Conservation (phyloP, 176 grass and related monocot species). For the Dendrocalamus sinicus region DNA sequence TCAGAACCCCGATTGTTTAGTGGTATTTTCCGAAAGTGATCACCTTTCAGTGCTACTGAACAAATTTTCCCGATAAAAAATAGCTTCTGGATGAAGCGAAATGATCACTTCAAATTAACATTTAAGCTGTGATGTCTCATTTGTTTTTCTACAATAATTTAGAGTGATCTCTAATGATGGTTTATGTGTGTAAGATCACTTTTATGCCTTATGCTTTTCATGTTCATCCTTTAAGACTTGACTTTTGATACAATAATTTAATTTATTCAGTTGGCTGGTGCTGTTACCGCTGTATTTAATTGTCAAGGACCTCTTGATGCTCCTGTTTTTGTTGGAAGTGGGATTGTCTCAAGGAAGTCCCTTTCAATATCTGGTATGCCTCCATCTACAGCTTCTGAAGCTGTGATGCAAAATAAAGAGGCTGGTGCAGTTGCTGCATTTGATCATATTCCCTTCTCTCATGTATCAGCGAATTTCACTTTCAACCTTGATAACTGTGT, state of each 20-base stretch:
- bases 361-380: constrained; percentile 77
- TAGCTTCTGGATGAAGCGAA: constrained; percentile 26
- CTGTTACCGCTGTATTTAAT: constrained; percentile 95
- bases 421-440: constrained; percentile 95
- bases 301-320: constrained; percentile 98
- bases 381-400: constrained; percentile 89
- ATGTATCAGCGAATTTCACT: constrained; percentile 95
- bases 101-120: constrained; percentile 18
- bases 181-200: constrained; percentile 27
- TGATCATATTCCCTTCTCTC: constrained; percentile 93
- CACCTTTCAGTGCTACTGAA: too few species aligned
- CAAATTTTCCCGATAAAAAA: too few species aligned
- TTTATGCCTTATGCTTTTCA: constrained; percentile 20
- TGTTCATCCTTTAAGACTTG: constrained; percentile 39
- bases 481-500: constrained; percentile 97
- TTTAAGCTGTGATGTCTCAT: constrained; percentile 16
- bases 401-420: constrained; percentile 94
- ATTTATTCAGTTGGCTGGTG: constrained; percentile 79
- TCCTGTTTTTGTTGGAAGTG: constrained; percentile 98
- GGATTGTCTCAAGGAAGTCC: constrained; percentile 93
- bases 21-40: too few species aligned
- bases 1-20: too few species aligned
- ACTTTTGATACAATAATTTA: constrained; percentile 41
- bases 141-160: constrained; percentile 28
- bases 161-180: background rate